These are phyloP conservation scores for Pleurostoma richardsiae DNA, from an alignment of 2,329 filamentous ascomycete genomes.

Conservation along the genomic window DNA sequence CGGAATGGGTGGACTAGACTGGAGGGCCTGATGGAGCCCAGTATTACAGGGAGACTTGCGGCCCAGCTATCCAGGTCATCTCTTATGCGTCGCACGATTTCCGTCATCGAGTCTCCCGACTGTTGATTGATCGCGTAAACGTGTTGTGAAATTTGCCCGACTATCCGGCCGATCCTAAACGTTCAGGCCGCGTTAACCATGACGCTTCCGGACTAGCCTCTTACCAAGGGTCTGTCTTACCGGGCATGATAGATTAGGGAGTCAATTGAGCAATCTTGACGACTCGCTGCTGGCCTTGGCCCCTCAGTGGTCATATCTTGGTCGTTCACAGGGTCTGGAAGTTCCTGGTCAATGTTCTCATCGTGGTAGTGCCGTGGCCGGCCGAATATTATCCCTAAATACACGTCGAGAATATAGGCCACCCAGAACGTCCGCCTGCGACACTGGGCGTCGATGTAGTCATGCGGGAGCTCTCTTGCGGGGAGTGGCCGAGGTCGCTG, in stretches of 20 bases:
- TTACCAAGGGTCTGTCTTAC: constrained; percentile 11
- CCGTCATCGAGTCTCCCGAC: constrained; percentile 22
- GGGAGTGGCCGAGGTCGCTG: constrained; percentile 1
- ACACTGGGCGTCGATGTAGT: constrained; percentile 45
- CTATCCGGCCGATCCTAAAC: constrained; percentile 29
- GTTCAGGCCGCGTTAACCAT: constrained; percentile 5
- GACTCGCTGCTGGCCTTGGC: constrained; percentile 19
- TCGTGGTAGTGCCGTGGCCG: constrained; percentile 57
- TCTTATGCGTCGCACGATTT: constrained; percentile 32
- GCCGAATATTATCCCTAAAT: constrained; percentile 58
- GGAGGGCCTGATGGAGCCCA: constrained; percentile 35
- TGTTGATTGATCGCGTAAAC: constrained; percentile 30
- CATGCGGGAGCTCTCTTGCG: constrained; percentile 15
- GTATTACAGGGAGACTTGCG: constrained; percentile 31
- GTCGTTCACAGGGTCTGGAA: constrained; percentile 52
- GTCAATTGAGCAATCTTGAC: constrained; percentile 43
- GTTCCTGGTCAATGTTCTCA: constrained; percentile 57
- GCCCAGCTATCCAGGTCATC: constrained; percentile 33
- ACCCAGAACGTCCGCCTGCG: constrained; percentile 57
- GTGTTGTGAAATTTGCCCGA: constrained; percentile 30
- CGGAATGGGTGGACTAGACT: constrained; percentile 39
- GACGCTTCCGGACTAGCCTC: constrained; percentile 10
- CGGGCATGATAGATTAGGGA: constrained; percentile 39
- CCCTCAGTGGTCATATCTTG: constrained; percentile 45
- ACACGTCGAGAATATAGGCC: constrained; percentile 57